phyloP scores from a whole-genome alignment of 345 rosid genomes.

The Aquilaria sinensis region DNA sequence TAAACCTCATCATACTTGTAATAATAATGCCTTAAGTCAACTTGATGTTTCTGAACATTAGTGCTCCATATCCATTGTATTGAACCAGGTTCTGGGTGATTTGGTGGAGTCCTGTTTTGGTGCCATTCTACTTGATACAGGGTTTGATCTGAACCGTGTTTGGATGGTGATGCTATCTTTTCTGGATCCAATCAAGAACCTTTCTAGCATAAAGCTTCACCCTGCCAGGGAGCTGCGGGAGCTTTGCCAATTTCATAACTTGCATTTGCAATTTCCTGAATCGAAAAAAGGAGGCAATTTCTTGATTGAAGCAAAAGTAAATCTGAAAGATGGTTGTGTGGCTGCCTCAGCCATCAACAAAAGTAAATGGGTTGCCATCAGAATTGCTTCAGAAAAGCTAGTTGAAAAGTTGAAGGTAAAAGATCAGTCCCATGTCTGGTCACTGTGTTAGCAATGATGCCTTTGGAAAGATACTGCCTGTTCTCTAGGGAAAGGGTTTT shows the following conservation, averaged over 20 bases:
- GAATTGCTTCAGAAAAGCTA: slow-evolving; percentile 46
- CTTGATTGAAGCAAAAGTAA: slow-evolving; percentile 44
- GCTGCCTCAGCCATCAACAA: slow-evolving; percentile 38
- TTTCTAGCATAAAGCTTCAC: slow-evolving; percentile 55
- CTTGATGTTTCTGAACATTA: background rate
- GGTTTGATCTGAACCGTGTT: slow-evolving; percentile 50
- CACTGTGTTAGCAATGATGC: slow-evolving; percentile 40
- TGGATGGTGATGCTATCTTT: slow-evolving; percentile 71
- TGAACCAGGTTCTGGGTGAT: slow-evolving; percentile 78
- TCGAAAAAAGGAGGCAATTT: slow-evolving; percentile 32
- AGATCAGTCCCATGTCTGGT: slow-evolving; percentile 26
- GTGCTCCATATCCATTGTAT: background rate
- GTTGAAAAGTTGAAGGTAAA: slow-evolving; percentile 58
- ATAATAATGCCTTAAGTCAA: background rate
- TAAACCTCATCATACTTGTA: too few relatives aligned
- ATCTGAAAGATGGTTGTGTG: slow-evolving; percentile 25
- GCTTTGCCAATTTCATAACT: slow-evolving; percentile 58
- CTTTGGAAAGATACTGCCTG: background rate
- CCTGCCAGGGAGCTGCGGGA: slow-evolving; percentile 67
- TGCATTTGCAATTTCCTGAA: slow-evolving; percentile 27
- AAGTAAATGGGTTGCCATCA: slow-evolving; percentile 53
- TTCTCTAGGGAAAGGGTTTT: background rate
- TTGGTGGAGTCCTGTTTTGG: slow-evolving; percentile 78
- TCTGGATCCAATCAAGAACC: slow-evolving; percentile 44
- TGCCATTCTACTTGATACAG: slow-evolving; percentile 69